Percentiles rank a stretch among this genome's conserved stretches.
Conservation (phyloP, 768 basidiomycete species). For the Fistulinella prunicolor region DNA sequence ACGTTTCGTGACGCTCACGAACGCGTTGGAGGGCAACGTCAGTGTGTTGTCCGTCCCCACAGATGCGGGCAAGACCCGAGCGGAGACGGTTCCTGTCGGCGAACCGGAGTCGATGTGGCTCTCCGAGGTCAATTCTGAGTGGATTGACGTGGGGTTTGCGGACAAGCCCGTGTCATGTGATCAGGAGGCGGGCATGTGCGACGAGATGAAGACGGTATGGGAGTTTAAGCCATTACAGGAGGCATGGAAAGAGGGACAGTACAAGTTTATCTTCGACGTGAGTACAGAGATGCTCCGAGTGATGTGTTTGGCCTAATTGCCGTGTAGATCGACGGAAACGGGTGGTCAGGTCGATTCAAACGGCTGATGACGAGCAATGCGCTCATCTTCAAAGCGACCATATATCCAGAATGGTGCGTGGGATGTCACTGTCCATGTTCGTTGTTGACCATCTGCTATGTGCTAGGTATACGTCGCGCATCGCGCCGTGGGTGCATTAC, state of each 20-base stretch:
- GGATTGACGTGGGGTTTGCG: slow-evolving; percentile 59
- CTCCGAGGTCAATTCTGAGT: slow-evolving; percentile 46
- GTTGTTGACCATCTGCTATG: too few relatives aligned
- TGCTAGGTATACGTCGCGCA: slow-evolving; percentile 51
- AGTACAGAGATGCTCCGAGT: neutral
- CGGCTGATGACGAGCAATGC: slow-evolving; percentile 60
- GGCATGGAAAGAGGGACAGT: slow-evolving; percentile 49
- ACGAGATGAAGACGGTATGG: slow-evolving; percentile 44
- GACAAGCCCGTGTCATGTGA: slow-evolving; percentile 45
- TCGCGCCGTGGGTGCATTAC: slow-evolving; percentile 72
- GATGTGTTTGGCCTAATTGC: too few relatives aligned
- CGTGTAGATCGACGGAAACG: slow-evolving; percentile 63
- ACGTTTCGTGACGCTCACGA: slow-evolving; percentile 43
- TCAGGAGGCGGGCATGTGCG: slow-evolving; percentile 37
- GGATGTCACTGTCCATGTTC: too few relatives aligned
- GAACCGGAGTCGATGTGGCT: slow-evolving; percentile 33
- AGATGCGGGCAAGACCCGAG: too few relatives aligned
- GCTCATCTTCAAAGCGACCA: slow-evolving; percentile 64
- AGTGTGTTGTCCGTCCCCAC: slow-evolving; percentile 37
- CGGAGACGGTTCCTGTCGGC: slow-evolving; percentile 30
- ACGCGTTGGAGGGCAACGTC: slow-evolving; percentile 38
- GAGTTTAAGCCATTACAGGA: slow-evolving; percentile 47
- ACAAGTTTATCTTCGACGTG: slow-evolving; percentile 62
- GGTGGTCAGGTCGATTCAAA: slow-evolving; percentile 71
- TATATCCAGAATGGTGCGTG: slow-evolving; percentile 72